Conservation (phyloP, 2,329 filamentous ascomycete species). For the Colletotrichum sp. region DNA sequence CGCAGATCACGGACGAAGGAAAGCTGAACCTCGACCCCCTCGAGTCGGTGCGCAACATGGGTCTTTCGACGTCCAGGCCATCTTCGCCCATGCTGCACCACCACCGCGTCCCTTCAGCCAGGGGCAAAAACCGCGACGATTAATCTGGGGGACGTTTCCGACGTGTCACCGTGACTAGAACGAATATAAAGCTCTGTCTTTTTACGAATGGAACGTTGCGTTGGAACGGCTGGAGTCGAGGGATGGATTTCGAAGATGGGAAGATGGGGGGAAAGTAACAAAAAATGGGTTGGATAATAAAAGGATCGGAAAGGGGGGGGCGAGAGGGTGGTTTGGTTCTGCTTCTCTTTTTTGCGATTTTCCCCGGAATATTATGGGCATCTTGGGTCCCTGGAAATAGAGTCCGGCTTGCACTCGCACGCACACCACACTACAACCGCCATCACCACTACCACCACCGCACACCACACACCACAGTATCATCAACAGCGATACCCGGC, state of each 20-base stretch:
- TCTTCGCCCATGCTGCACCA: conserved; percentile 46
- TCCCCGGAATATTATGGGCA: not conserved
- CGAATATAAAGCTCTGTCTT: not conserved
- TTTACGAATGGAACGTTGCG: not conserved
- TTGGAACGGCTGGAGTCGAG: not conserved
- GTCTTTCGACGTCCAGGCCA: conserved; percentile 51
- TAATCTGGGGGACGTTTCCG: not conserved
- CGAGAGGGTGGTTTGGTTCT: not conserved
- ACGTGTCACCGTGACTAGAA: not conserved
- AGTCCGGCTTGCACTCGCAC: conserved; percentile 10
- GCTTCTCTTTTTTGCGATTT: not conserved
- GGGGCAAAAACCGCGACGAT: conserved; percentile 21
- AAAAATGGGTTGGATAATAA: conserved; percentile 16
- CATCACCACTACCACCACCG: not conserved
- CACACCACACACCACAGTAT: conserved; percentile 8
- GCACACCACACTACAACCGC: not conserved
- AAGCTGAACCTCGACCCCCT: conserved; percentile 45
- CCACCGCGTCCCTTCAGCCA: conserved; percentile 17
- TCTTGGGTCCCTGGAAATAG: conserved; percentile 9
- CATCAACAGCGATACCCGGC: conserved; percentile 21
- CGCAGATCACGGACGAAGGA: conserved; percentile 34
- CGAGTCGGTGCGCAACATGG: conserved; percentile 40
- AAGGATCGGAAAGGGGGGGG: not conserved
- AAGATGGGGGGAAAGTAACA: not conserved
- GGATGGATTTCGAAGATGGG: not conserved